Conservation (phyloP, 371 early-diverging fungal species). For the Choanephora cucurbitarum region DNA sequence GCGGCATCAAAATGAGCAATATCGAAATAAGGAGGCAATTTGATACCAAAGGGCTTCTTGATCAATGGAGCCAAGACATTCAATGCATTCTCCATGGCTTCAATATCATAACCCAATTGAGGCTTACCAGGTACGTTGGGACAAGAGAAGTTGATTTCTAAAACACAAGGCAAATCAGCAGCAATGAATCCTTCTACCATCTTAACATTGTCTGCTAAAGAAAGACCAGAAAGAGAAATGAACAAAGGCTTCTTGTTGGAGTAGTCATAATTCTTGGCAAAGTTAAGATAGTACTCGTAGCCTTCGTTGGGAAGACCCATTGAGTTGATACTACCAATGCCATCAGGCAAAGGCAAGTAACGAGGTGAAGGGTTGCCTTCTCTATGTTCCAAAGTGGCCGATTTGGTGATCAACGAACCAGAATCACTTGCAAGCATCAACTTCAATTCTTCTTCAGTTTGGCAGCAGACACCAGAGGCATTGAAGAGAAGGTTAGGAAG, state of each 20-base stretch:
- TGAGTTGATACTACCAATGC: constrained; percentile 50
- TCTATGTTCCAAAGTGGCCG: constrained; percentile 44
- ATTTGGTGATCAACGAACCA: constrained; percentile 53
- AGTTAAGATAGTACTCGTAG: constrained; percentile 47
- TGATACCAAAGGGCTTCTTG: constrained; percentile 54
- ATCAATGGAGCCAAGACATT: constrained; percentile 45
- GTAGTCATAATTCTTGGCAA: constrained; percentile 46
- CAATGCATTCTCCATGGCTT: constrained; percentile 50
- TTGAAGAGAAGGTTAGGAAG: constrained; percentile 53
- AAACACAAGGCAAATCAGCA: constrained; percentile 41
- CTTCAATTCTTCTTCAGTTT: constrained; percentile 42
- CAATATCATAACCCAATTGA: constrained; percentile 51
- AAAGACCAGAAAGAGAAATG: constrained; percentile 49
- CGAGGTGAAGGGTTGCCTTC: constrained; percentile 54
- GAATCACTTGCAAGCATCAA: constrained; percentile 44
- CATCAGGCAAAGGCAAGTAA: constrained; percentile 36
- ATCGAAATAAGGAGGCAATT: constrained; percentile 55
- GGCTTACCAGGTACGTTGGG: constrained; percentile 57
- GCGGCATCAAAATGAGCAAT: constrained; percentile 53
- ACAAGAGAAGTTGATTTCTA: constrained; percentile 56
- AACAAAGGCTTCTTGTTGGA: constrained; percentile 45
- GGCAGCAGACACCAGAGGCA: constrained; percentile 53
- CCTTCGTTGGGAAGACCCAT: constrained; percentile 57
- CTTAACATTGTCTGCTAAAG: constrained; percentile 45
- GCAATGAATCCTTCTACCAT: constrained; percentile 47